A percentile compares a stretch with the other conserved stretches of the same genome.
These are phyloP conservation scores for Coemansia sp. DNA, from an alignment of 192 early-diverging fungal species.

Conservation along the genomic window DNA sequence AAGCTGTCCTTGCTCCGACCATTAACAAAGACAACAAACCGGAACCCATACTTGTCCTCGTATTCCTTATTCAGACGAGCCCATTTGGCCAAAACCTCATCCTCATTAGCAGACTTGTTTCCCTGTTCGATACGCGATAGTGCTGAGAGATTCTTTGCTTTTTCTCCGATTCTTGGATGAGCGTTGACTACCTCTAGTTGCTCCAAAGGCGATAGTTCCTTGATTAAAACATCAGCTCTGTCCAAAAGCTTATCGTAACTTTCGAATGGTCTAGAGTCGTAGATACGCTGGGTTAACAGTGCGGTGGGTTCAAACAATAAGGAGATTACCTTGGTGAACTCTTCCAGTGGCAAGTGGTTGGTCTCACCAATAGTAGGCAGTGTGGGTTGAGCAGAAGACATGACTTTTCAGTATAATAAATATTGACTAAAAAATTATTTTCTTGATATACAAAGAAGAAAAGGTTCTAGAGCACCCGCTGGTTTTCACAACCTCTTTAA, in stretches of 20 bases:
- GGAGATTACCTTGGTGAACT: constrained; percentile 60
- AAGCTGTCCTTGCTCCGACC: constrained; percentile 70
- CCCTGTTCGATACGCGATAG: constrained; percentile 70
- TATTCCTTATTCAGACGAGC: constrained; percentile 64
- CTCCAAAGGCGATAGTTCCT: constrained; percentile 58
- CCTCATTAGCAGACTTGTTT: constrained; percentile 50
- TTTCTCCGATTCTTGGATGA: constrained; percentile 84
- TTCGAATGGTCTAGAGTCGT: constrained; percentile 64
- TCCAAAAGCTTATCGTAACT: constrained; percentile 70
- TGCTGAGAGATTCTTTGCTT: constrained; percentile 63
- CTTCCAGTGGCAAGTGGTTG: constrained; percentile 54
- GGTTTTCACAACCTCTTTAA: no score
- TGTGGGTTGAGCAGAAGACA: constrained; percentile 32
- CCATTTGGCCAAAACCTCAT: constrained; percentile 55
- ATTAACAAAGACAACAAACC: constrained; percentile 80
- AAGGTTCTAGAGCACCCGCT: no score
- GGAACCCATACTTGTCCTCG: constrained; percentile 74
- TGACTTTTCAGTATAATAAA: constrained; percentile 9
- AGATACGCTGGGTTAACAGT: constrained; percentile 69
- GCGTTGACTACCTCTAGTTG: constrained; percentile 82
- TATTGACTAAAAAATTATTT: no score
- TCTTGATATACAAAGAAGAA: no score
- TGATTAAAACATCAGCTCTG: constrained; percentile 48
- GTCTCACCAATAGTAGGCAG: constrained; percentile 64
- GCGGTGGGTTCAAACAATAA: constrained; percentile 83